Evolutionary conservation across 331 rosid genomes (phyloP), one percentile per base, ranked within the genome.

Genomic region (Erythrophleum ivorense): DNA sequence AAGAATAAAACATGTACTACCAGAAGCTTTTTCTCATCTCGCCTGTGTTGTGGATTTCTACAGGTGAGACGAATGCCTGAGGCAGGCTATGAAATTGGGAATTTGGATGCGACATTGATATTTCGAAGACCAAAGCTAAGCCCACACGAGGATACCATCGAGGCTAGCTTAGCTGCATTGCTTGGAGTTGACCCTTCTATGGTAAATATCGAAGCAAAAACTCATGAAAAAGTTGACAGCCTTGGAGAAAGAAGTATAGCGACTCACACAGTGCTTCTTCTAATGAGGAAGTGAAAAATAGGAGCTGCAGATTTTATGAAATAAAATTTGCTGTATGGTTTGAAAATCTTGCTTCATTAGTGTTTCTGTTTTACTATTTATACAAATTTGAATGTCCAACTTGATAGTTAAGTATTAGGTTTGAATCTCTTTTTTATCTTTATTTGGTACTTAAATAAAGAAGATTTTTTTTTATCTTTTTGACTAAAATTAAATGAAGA

Each of bases 241-340:
- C 97, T 96, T 16, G 99, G 99, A 46, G 99, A 96, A 83, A 94
- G 99, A 85, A 94, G 99, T 63, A 92, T 96, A 85, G 99, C 97
- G 1, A 98, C 98, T 78, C 99, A 96, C 87, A 96, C 98, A 36
- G 97, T 94, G 80, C 92, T 94, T 84, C 98, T 96, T 83, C 89
- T 96, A 33, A 94, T 96, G 99, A 94, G 77, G 82, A 94, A 91
- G 88, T 92, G 87, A 73, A 59, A 24, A 24, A 24, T 36, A 65
- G 48, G 73, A 21, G 40, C 66, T 75, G 53, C 11, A 78, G 75
- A 76, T 69, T 59, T 36, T 0, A 36, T 36, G 40, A 36, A 36
- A 36, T 36, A 36, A 2, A 36, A 36, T 36, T 36, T 36, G 40
- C 40, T 36, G 40, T 36, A 36, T 36, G 5, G 5, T 36, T 36